Conservation (phyloP, 345 rosid species). For the Eucalyptus curtisii region DNA sequence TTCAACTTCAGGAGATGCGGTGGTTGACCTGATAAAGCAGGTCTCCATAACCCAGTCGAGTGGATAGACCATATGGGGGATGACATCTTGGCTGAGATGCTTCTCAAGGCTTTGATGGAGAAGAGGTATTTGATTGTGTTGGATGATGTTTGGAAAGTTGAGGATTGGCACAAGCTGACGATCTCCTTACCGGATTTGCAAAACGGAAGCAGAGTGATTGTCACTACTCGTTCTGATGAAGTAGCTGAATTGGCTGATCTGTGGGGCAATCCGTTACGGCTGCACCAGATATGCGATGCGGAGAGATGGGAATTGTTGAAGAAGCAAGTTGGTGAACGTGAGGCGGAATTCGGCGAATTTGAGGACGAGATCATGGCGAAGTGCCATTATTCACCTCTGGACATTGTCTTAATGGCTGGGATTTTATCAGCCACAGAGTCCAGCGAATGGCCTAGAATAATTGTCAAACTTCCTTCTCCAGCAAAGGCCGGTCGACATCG, state of each 20-base stretch:
- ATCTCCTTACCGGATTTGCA: background rate
- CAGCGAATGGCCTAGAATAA: background rate
- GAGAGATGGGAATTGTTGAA: background rate
- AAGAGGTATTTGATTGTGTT: slow-evolving; percentile 10
- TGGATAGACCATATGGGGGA: background rate
- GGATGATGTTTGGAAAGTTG: background rate
- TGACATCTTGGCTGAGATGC: background rate
- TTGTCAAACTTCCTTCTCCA: background rate
- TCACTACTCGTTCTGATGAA: background rate
- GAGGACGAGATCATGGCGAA: background rate
- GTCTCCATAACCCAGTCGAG: background rate
- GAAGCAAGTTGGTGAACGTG: background rate
- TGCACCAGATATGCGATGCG: background rate
- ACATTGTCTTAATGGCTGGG: background rate
- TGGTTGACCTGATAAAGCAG: background rate
- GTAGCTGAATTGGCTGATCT: background rate
- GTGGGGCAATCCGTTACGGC: background rate
- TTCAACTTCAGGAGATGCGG: background rate
- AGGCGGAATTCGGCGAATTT: too few species aligned
- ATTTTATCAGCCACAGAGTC: background rate
- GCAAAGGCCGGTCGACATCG: background rate
- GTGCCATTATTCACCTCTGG: background rate
- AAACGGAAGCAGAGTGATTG: background rate
- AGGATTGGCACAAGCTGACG: background rate
- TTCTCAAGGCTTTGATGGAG: background rate